phyloP scores from a whole-genome alignment of 139 green algal species.

The Tetratostichococcus sp. region DNA sequence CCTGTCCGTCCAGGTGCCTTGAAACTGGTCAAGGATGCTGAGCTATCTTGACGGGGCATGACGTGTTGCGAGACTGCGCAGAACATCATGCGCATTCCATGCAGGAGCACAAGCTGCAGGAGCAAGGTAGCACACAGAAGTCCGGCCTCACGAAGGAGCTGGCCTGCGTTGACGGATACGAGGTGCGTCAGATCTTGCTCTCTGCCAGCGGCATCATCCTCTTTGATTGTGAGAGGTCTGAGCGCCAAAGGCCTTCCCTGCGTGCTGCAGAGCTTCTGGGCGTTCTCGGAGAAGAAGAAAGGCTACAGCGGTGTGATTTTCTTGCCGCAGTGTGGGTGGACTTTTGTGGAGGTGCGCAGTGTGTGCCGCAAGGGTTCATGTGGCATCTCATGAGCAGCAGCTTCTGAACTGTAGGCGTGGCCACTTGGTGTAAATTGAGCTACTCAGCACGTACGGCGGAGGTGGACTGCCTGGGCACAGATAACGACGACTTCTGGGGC shows the following conservation, averaged over 20 bases:
- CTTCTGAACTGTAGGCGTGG: conserved; percentile 22
- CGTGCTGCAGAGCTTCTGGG: conserved; percentile 51
- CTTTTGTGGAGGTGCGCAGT: too few species aligned
- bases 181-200: too few species aligned
- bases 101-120: conserved; percentile 66
- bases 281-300: conserved; percentile 42
- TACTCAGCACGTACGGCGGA: conserved; percentile 18
- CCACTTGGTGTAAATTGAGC: conserved; percentile 18
- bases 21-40: too few species aligned
- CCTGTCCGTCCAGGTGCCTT: conserved; percentile 53
- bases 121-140: not conserved
- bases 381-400: too few species aligned
- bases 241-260: too few species aligned
- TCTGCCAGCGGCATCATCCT: too few species aligned
- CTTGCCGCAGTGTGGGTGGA: not conserved
- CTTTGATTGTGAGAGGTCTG: too few species aligned
- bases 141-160: conserved; percentile 61
- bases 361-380: conserved; percentile 13
- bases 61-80: too few species aligned
- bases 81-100: too few species aligned
- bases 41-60: too few species aligned
- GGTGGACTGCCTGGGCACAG: conserved; percentile 33
- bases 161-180: conserved; percentile 54
- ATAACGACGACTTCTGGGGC: conserved; percentile 33
- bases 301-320: conserved; percentile 57